A percentile compares a stretch with the other conserved stretches of the same genome.
Conservation (phyloP, 2,329 filamentous ascomycete species). For the Aspergillus sp. region DNA sequence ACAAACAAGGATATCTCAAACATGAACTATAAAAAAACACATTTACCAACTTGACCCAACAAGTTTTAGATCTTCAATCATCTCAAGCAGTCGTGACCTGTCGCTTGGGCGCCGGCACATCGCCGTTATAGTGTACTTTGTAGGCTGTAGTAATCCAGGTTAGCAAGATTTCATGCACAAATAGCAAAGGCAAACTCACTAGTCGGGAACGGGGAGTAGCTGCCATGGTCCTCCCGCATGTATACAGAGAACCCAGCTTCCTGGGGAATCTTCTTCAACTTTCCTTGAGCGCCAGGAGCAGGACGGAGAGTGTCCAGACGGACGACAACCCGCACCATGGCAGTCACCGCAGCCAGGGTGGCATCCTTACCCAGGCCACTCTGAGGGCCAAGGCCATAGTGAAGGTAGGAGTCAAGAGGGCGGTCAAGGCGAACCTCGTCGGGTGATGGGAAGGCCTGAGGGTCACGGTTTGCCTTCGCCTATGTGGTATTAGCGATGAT, state of each 20-base stretch:
- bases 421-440: conserved; percentile 62
- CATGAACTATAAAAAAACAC: not conserved
- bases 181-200: conserved; percentile 31
- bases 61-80: not conserved
- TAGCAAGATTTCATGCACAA: conserved; percentile 10
- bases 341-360: conserved; percentile 63
- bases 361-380: conserved; percentile 63
- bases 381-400: conserved; percentile 65
- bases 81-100: conserved; percentile 5
- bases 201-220: conserved; percentile 54
- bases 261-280: conserved; percentile 65
- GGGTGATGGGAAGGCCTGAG: conserved; percentile 38
- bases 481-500: conserved; percentile 17
- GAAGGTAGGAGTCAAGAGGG: conserved; percentile 64
- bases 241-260: conserved; percentile 61
- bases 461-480: conserved; percentile 57
- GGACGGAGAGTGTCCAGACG: conserved; percentile 61
- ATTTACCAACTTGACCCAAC: not conserved
- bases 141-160: conserved; percentile 34
- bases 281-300: conserved; percentile 64
- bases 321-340: conserved; percentile 69
- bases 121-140: conserved; percentile 49
- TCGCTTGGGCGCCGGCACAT: conserved; percentile 29
- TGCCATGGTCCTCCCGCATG: conserved; percentile 66
- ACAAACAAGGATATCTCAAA: conserved; percentile 8